phyloP scores from a whole-genome alignment of 257 asterid species.

The Solanum dulcamara region DNA sequence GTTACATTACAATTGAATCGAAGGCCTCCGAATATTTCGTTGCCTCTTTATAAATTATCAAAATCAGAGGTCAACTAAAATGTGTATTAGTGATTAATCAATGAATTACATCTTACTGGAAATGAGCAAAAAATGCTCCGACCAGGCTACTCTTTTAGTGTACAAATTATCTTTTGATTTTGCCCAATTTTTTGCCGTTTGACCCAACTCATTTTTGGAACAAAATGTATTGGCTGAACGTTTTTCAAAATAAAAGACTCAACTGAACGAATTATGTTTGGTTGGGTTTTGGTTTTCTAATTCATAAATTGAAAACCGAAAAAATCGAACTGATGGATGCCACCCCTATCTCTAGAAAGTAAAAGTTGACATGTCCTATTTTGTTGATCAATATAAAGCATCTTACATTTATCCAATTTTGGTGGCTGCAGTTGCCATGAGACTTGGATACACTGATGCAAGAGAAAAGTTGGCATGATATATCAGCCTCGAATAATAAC shows the following conservation, averaged over 20 bases:
- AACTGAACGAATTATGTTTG: neutral
- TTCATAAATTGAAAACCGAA: neutral
- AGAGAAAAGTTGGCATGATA: conserved; percentile 34
- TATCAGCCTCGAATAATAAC: conserved; percentile 45
- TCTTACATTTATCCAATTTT: conserved; percentile 21
- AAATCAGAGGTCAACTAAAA: neutral
- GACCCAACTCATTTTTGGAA: neutral
- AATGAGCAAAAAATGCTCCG: neutral
- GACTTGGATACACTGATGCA: conserved; percentile 36
- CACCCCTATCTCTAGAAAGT: neutral
- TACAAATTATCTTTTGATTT: neutral
- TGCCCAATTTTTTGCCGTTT: neutral
- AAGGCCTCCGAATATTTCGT: neutral
- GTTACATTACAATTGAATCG: neutral
- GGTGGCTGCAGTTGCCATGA: conserved; percentile 37
- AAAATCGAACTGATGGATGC: neutral
- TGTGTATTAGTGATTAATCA: neutral
- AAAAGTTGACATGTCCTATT: neutral
- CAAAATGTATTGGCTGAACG: neutral
- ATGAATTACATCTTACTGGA: neutral
- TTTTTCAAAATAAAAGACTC: neutral
- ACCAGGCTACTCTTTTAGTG: neutral
- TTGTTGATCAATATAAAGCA: conserved; percentile 18
- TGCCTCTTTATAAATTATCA: neutral
- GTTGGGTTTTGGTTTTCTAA: neutral